A percentile compares a stretch with the other conserved stretches of the same genome.
phyloP scores from a whole-genome alignment of 768 basidiomycete species.

The Rhizopogon roseolus region DNA sequence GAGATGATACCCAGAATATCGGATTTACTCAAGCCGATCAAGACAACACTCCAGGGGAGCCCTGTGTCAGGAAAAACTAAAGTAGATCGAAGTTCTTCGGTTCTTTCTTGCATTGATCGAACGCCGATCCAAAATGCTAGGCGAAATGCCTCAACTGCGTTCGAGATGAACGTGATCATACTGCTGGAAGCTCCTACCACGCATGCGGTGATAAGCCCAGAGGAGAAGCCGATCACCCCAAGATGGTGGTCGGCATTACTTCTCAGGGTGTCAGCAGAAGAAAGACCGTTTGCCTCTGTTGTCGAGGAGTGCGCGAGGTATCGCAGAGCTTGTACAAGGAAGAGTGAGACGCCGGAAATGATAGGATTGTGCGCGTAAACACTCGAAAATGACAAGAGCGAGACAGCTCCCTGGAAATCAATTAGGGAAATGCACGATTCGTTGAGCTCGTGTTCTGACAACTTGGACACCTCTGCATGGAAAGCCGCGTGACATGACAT shows the following conservation, averaged over 20 bases:
- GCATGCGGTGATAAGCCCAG: constrained; percentile 50
- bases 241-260: constrained; percentile 27
- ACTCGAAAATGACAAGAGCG: constrained; percentile 34
- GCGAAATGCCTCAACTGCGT: constrained; percentile 43
- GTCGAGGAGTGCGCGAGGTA: constrained; percentile 42
- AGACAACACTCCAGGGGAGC: constrained; percentile 43
- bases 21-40: constrained; percentile 27
- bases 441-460: constrained; percentile 34
- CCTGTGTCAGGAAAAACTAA: constrained; percentile 2
- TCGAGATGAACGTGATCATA: constrained; percentile 36
- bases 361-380: constrained; percentile 42
- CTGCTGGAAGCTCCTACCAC: constrained; percentile 42
- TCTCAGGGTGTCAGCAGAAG: constrained; percentile 26
- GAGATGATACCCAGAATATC: constrained; percentile 21
- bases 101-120: constrained; percentile 33
- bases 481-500: constrained; percentile 49
- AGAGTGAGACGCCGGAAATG: constrained; percentile 42
- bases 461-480: constrained; percentile 39
- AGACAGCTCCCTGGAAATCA: constrained; percentile 38
- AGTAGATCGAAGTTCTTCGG: constrained; percentile 3
- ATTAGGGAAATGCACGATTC: constrained; percentile 33
- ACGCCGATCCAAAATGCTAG: constrained; percentile 50
- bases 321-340: constrained; percentile 47
- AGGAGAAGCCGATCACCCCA: constrained; percentile 51
- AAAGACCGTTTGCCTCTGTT: constrained; percentile 5